phyloP scores from a whole-genome alignment of 2,329 filamentous ascomycete genomes.

The Chaetomium sp. region DNA sequence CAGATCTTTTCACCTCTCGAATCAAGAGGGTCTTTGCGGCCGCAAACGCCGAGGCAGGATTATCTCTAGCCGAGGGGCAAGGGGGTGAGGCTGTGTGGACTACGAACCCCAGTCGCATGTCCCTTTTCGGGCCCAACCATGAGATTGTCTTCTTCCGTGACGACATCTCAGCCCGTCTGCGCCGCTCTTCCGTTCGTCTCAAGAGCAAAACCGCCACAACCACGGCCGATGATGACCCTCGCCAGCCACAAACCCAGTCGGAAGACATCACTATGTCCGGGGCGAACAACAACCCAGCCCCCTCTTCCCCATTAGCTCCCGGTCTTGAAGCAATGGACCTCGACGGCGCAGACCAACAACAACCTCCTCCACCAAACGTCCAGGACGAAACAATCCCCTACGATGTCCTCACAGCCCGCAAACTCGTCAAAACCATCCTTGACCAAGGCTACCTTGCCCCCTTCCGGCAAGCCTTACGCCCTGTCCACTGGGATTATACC shows the following conservation, averaged over 20 bases:
- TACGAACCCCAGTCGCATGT: constrained; percentile 75
- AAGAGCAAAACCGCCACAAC: constrained; percentile 33
- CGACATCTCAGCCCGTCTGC: constrained; percentile 72
- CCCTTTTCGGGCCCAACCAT: constrained; percentile 78
- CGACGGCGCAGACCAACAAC: constrained; percentile 26
- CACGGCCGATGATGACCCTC: constrained; percentile 12
- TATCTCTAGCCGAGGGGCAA: constrained; percentile 35
- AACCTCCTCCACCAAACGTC: background rate
- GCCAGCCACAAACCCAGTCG: constrained; percentile 22
- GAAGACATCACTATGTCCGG: constrained; percentile 32
- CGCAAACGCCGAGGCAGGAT: constrained; percentile 64
- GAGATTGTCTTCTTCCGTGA: constrained; percentile 86
- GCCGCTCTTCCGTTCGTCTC: constrained; percentile 69
- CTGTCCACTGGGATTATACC: constrained; percentile 85
- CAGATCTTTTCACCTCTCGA: constrained; percentile 83
- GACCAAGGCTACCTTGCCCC: constrained; percentile 87
- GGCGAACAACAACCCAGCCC: constrained; percentile 18
- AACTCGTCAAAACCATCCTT: constrained; percentile 83
- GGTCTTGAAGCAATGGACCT: constrained; percentile 34
- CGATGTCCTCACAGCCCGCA: constrained; percentile 57
- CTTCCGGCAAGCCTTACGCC: constrained; percentile 71
- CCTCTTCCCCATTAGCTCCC: constrained; percentile 16
- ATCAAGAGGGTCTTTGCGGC: constrained; percentile 73
- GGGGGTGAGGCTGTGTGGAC: constrained; percentile 79
- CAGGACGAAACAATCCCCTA: constrained; percentile 31